Percentiles rank a stretch among this genome's conserved stretches.
Evolutionary conservation across 371 early-diverging fungal genomes (phyloP).

Genomic region (Entomophthora muscae): DNA sequence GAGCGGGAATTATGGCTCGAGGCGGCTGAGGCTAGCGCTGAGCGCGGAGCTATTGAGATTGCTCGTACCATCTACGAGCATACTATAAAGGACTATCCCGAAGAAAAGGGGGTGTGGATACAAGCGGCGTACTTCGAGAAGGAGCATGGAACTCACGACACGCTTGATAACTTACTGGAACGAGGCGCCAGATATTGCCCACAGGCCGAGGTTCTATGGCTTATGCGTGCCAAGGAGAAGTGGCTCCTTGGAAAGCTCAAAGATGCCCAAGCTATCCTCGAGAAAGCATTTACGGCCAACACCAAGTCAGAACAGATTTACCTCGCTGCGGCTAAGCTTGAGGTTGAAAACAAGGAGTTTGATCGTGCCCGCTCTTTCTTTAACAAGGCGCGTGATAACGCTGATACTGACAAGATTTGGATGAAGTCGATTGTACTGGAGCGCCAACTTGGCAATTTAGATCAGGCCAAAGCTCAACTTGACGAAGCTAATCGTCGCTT

Average conservation of each 20-base stretch:
- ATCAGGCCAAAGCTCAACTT: conserved; percentile 46
- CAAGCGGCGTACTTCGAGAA: conserved; percentile 80
- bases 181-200: conserved; percentile 82
- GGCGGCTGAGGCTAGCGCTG: conserved; percentile 65
- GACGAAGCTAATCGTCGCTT: conserved; percentile 48
- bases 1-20: conserved; percentile 68
- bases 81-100: conserved; percentile 60
- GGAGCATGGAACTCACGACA: conserved; percentile 57
- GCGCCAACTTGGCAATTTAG: conserved; percentile 46
- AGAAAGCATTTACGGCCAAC: conserved; percentile 77
- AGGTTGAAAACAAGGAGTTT: conserved; percentile 69
- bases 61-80: conserved; percentile 80
- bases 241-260: conserved; percentile 70
- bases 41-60: conserved; percentile 44
- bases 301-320: conserved; percentile 84
- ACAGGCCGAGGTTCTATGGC: conserved; percentile 84
- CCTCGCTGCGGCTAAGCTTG: conserved; percentile 90
- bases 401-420: conserved; percentile 64
- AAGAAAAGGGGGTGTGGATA: conserved; percentile 67
- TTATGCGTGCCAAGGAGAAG: conserved; percentile 90
- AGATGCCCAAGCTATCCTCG: conserved; percentile 71
- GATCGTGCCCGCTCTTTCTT: conserved; percentile 62
- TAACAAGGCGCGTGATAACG: conserved; percentile 51
- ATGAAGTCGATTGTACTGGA: conserved; percentile 86
- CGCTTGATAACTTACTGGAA: conserved; percentile 58